phyloP scores from a whole-genome alignment of 345 rosid species.

The Eucalyptus shirleyi region DNA sequence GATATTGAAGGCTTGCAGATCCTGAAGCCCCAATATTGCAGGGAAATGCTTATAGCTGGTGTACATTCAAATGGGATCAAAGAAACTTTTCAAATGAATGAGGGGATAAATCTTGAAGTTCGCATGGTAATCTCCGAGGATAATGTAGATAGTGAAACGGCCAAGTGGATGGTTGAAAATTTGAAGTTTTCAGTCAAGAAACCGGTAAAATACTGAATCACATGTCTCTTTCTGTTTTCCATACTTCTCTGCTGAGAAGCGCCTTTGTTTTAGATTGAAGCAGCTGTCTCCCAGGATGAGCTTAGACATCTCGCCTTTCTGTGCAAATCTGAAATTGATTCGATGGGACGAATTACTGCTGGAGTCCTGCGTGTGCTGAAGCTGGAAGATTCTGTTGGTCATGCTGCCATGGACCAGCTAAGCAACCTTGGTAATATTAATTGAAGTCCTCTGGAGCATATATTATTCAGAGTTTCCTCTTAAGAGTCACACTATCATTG shows the following conservation, averaged over 20 bases:
- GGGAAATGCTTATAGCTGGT: slow-evolving; percentile 7
- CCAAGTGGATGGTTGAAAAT: slow-evolving; percentile 73
- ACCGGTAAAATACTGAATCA: slow-evolving; percentile 47
- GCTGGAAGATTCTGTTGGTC: slow-evolving; percentile 78
- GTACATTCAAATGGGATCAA: slow-evolving; percentile 42
- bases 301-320: slow-evolving; percentile 63
- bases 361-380: slow-evolving; percentile 77
- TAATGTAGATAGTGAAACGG: slow-evolving; percentile 31
- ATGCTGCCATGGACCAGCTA: slow-evolving; percentile 66
- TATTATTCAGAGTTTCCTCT: neutral
- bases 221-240: neutral
- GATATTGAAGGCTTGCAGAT: slow-evolving; percentile 74
- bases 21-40: slow-evolving; percentile 57
- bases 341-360: slow-evolving; percentile 89
- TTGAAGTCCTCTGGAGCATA: neutral
- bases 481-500: neutral
- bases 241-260: neutral
- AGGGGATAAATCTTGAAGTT: slow-evolving; percentile 75
- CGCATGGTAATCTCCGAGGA: slow-evolving; percentile 46
- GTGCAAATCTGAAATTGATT: slow-evolving; percentile 87
- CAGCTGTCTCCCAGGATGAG: slow-evolving; percentile 79
- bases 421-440: slow-evolving; percentile 74
- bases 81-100: slow-evolving; percentile 31
- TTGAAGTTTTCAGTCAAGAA: slow-evolving; percentile 81
- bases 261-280: slow-evolving; percentile 54